These are phyloP conservation scores for Suhomyces anneliseae DNA, from an alignment of 1,139 yeast species.

Conservation along the genomic window DNA sequence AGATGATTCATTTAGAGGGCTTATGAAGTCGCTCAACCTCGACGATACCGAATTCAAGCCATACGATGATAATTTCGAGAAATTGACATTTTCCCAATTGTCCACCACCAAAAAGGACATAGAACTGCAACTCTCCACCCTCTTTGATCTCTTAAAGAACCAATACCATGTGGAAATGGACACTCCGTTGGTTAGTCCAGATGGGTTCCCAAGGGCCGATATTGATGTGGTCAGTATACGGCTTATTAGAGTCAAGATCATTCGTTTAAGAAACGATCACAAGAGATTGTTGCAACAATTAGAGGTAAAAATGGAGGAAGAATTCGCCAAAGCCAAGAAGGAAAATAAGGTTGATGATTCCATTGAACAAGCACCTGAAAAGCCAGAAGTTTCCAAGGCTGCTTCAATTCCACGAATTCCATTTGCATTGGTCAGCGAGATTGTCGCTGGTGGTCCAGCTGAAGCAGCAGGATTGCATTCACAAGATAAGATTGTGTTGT, in stretches of 20 bases:
- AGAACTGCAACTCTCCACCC: conserved; percentile 32
- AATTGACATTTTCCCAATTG: conserved; percentile 28
- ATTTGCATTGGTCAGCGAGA: conserved; percentile 56
- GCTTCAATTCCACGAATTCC: conserved; percentile 36
- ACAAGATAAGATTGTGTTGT: conserved; percentile 51
- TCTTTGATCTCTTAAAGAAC: conserved; percentile 34
- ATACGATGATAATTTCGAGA: conserved; percentile 21
- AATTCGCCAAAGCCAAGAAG: conserved; percentile 28
- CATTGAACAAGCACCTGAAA: background rate
- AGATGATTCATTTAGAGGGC: conserved; percentile 31
- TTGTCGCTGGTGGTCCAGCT: conserved; percentile 52
- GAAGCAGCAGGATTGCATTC: conserved; percentile 37
- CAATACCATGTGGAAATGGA: conserved; percentile 55
- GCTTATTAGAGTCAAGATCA: conserved; percentile 60
- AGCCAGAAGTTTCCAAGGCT: background rate
- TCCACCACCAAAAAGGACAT: conserved; percentile 30
- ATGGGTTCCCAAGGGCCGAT: conserved; percentile 86
- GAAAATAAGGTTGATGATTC: background rate
- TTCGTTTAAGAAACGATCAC: conserved; percentile 70
- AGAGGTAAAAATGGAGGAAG: conserved; percentile 45
- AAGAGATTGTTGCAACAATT: conserved; percentile 48
- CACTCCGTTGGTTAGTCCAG: conserved; percentile 61
- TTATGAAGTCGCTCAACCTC: conserved; percentile 41
- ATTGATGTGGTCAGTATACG: conserved; percentile 74
- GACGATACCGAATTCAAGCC: conserved; percentile 26